Percentiles rank a stretch among this genome's conserved stretches.
These are phyloP conservation scores for Ilex asprella DNA, from an alignment of 257 asterid species.

Conservation along the genomic window DNA sequence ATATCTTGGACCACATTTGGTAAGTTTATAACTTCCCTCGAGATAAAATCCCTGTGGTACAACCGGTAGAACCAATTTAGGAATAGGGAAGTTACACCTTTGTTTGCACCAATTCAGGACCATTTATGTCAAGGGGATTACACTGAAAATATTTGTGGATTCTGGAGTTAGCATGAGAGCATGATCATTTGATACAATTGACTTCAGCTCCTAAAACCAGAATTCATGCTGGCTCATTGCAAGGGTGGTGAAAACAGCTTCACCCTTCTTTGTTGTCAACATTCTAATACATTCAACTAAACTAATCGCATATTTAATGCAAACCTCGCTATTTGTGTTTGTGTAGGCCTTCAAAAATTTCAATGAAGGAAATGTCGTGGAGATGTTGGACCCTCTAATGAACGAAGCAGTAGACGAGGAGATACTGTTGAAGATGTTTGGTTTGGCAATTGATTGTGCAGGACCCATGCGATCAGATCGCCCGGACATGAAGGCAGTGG, in stretches of 20 bases:
- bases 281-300: background rate
- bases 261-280: background rate
- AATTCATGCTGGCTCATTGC: background rate
- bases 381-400: conserved; percentile 72
- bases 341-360: conserved; percentile 72
- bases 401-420: conserved; percentile 42
- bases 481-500: conserved; percentile 79
- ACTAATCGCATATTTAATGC: background rate
- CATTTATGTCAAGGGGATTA: too few relatives aligned
- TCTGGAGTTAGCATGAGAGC: too few relatives aligned
- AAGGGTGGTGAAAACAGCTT: background rate
- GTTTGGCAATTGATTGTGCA: conserved; percentile 72
- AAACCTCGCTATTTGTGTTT: background rate
- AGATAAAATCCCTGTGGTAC: too few relatives aligned
- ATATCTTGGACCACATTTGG: too few relatives aligned
- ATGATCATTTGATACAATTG: too few relatives aligned
- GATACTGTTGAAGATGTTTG: conserved; percentile 60
- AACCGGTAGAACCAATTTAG: too few relatives aligned
- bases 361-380: conserved; percentile 38
- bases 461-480: conserved; percentile 87
- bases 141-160: too few relatives aligned
- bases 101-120: too few relatives aligned
- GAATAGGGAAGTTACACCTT: too few relatives aligned
- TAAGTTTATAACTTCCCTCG: too few relatives aligned
- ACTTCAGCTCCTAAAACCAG: background rate